Evolutionary conservation across 2,329 filamentous ascomycete species (phyloP).

Genomic region (Bipolaris victoriae): DNA sequence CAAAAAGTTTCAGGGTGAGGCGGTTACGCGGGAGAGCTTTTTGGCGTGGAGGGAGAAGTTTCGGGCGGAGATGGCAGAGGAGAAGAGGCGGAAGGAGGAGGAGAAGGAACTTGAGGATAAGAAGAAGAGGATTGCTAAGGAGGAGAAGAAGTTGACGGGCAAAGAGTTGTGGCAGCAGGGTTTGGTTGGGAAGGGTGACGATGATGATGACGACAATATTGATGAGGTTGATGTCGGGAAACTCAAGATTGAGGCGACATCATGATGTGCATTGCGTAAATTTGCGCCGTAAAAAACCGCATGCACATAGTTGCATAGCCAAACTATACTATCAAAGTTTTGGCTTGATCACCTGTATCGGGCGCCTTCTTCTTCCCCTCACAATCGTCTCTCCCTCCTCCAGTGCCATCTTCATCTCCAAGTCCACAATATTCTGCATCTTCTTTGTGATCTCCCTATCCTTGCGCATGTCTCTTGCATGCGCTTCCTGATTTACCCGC

Average conservation of each 20-base stretch:
- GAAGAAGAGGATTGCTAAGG: constrained; percentile 59
- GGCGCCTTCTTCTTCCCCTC: constrained; percentile 34
- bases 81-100: constrained; percentile 61
- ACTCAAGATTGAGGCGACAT: constrained; percentile 55
- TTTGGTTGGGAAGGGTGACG: constrained; percentile 65
- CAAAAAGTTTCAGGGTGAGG: constrained; percentile 90
- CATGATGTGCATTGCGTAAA: constrained; percentile 17
- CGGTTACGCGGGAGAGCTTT: constrained; percentile 87
- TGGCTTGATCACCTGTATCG: constrained; percentile 31
- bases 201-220: constrained; percentile 69
- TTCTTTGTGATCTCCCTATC: constrained; percentile 44
- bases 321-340: background rate
- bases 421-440: constrained; percentile 57
- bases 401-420: constrained; percentile 54
- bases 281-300: constrained; percentile 3
- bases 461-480: constrained; percentile 33
- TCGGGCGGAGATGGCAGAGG: constrained; percentile 78
- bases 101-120: constrained; percentile 74
- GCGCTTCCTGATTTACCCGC: constrained; percentile 19
- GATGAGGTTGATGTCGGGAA: constrained; percentile 56
- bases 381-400: constrained; percentile 45
- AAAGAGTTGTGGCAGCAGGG: constrained; percentile 58
- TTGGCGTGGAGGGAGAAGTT: constrained; percentile 82
- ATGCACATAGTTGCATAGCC: constrained; percentile 13
- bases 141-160: constrained; percentile 80